Conservation (phyloP, 371 early-diverging fungal genomes). For the Mycotypha africana region DNA sequence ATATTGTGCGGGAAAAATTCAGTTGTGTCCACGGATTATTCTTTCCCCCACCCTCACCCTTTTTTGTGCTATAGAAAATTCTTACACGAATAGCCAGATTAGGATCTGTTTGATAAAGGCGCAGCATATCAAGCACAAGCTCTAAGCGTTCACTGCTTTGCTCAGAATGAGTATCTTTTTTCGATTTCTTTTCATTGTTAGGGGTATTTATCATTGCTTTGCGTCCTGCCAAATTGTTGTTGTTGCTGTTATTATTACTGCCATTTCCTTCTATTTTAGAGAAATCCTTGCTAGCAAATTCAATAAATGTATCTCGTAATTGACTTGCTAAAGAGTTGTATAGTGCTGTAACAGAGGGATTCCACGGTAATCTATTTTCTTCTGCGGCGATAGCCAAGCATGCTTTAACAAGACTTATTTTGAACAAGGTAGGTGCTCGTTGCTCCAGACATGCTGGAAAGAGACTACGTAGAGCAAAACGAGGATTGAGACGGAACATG, state of each 20-base stretch:
- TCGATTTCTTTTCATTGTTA: conserved; percentile 32
- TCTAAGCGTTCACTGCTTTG: conserved; percentile 61
- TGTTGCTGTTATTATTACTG: conserved; percentile 3
- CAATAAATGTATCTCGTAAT: conserved; percentile 65
- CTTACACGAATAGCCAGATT: conserved; percentile 65
- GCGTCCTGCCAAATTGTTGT: too few relatives aligned
- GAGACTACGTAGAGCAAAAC: conserved; percentile 57
- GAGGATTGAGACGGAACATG: conserved; percentile 70
- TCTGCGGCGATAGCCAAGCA: conserved; percentile 71
- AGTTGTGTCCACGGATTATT: too few relatives aligned
- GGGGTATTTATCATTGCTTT: conserved; percentile 17
- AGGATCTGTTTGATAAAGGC: conserved; percentile 71
- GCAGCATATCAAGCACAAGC: conserved; percentile 67
- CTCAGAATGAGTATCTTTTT: conserved; percentile 40
- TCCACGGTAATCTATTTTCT: conserved; percentile 68
- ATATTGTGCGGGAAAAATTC: too few relatives aligned
- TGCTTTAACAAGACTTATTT: conserved; percentile 70
- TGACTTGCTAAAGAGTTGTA: conserved; percentile 66
- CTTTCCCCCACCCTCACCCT: too few relatives aligned
- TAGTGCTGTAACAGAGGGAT: conserved; percentile 61
- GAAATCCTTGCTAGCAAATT: conserved; percentile 43
- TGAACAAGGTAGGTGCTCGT: conserved; percentile 64
- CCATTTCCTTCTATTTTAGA: conserved; percentile 21
- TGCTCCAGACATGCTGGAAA: conserved; percentile 67
- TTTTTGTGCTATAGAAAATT: background rate